These are phyloP conservation scores for Cornus suecica DNA, from an alignment of 148 eudicot genomes.

Conservation along the genomic window DNA sequence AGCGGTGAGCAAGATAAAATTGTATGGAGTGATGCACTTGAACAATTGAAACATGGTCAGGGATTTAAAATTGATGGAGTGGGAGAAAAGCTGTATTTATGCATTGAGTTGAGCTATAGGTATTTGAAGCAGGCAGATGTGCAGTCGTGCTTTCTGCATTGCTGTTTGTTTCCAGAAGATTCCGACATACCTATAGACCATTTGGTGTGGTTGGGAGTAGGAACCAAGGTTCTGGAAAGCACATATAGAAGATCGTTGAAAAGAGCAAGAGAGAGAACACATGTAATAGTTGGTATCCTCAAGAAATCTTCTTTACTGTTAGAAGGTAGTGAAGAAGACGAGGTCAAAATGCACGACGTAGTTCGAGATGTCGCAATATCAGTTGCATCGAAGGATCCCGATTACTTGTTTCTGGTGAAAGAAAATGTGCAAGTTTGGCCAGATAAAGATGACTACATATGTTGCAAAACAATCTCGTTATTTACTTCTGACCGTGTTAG, in stretches of 20 bases:
- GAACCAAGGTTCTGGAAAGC: background rate
- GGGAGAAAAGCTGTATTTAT: background rate
- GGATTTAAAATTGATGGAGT: background rate
- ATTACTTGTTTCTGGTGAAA: background rate
- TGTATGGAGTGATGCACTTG: background rate
- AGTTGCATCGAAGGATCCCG: background rate
- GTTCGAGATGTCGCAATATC: background rate
- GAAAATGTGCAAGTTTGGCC: background rate
- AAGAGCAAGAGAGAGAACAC: background rate
- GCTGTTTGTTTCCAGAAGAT: background rate
- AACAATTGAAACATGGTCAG: background rate
- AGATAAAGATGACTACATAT: background rate
- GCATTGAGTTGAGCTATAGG: too few species aligned
- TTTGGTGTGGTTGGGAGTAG: background rate
- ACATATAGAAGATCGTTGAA: background rate
- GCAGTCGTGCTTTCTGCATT: background rate
- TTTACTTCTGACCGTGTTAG: background rate
- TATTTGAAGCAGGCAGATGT: background rate
- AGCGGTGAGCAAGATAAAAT: too few species aligned
- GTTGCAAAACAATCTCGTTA: background rate
- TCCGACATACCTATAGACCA: background rate
- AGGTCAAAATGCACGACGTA: background rate
- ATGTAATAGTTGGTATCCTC: background rate
- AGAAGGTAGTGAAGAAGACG: background rate
- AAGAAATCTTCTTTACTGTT: too few species aligned